Base-by-base conservation (phyloP, 2,329 filamentous ascomycete genomes). In the Stemphylium vesicarium region DNA sequence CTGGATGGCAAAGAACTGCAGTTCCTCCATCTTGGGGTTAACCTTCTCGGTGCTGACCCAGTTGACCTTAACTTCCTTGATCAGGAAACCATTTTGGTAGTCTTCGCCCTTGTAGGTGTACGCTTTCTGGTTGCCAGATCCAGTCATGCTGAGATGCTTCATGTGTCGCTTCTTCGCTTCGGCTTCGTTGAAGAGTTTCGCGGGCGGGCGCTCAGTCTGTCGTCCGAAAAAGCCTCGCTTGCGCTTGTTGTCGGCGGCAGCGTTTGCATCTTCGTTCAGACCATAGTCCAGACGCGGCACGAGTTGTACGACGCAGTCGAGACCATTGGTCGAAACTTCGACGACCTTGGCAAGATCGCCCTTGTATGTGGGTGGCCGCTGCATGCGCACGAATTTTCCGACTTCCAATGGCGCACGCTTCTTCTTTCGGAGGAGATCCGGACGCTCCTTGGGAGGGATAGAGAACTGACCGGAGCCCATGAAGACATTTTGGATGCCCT, bases 371-470 rank as follows among this genome's bases (percentile, higher is more conserved):
- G 88, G 84, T 2, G 87, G 88, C 49, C 91, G 86, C 73, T 87
- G 88, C 60, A 98, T 87, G 60, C 95, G 91, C 46, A 98, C 94
- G 84, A 95, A 99, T 33, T 92, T 92, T 60, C 94, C 94, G 9
- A 89, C 90, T 65, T 95, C 87, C 31, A 99, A 81, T 13, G 71
- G 68, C 42, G 92, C 90, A 2, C 90, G 94, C 79, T 96, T 96
- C 57, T 87, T 88, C 24, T 96, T 91, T 46, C 92, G 87, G 15
- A 99, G 82, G n/a, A 99, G 84, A 76, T 98, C 95, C 1, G 95
- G 94, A 88, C 97, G 96, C 77, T 99, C 95, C 75, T 96, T 96
- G 69, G 98, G 92, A 43, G 95, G 91, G 37, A 99, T 92, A 46
- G 98, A 81, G 39, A 93, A 85, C 79, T 95, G 88, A 76, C 92